Conservation (phyloP, 2,329 filamentous ascomycete genomes). For the Pyrenophora tritici-repentis region DNA sequence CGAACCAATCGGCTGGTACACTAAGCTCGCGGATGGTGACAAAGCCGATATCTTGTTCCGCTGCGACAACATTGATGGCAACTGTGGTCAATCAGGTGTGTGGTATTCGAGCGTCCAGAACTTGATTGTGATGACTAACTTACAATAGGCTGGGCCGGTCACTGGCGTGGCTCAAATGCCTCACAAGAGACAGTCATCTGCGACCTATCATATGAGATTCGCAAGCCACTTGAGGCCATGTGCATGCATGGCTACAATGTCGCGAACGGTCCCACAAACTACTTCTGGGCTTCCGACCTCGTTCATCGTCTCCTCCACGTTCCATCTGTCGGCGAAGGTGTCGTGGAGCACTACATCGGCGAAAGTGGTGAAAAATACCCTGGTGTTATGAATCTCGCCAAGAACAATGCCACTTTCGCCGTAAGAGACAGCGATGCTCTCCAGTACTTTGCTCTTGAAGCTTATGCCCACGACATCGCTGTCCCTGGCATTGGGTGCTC, state of each 20-base stretch:
- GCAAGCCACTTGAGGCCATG: conserved; percentile 62
- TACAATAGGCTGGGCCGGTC: conserved; percentile 64
- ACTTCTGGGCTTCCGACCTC: conserved; percentile 69
- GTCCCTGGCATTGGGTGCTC: conserved; percentile 66
- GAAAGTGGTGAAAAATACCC: conserved; percentile 63
- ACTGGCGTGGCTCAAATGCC: conserved; percentile 69
- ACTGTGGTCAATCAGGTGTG: conserved; percentile 55
- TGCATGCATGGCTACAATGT: conserved; percentile 69
- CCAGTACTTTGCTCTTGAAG: conserved; percentile 72
- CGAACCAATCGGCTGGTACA: conserved; percentile 65
- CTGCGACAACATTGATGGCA: conserved; percentile 70
- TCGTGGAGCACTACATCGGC: conserved; percentile 67
- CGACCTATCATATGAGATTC: conserved; percentile 62
- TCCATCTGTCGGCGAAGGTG: conserved; percentile 62
- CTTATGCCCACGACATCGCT: conserved; percentile 68
- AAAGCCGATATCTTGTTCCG: conserved; percentile 65
- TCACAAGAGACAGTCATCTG: conserved; percentile 73
- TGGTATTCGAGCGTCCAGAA: background rate
- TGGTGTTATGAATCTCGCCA: conserved; percentile 59
- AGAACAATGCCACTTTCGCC: conserved; percentile 55
- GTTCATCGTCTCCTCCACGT: conserved; percentile 70
- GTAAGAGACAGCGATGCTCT: conserved; percentile 65
- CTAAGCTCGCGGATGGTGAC: conserved; percentile 63
- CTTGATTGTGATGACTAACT: conserved; percentile 1
- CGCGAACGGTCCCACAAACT: conserved; percentile 59